Percentiles rank a stretch among this genome's conserved stretches.
These are phyloP conservation scores for Xylaria acuta DNA, from an alignment of 495 filamentous ascomycete genomes.

Conservation along the genomic window DNA sequence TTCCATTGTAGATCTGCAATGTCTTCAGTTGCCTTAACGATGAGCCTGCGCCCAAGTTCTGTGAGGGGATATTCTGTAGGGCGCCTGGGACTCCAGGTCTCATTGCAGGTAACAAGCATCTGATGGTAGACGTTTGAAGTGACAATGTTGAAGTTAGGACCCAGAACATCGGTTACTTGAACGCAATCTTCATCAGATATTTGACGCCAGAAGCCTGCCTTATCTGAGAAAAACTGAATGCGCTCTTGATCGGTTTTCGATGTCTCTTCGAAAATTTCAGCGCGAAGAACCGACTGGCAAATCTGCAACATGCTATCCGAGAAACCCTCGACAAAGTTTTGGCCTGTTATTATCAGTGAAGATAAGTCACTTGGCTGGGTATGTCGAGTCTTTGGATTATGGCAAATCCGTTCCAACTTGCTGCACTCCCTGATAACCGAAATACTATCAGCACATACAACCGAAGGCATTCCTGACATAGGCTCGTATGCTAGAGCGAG, in stretches of 20 bases:
- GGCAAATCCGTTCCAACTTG: conserved; percentile 70
- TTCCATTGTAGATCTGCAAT: conserved; percentile 70
- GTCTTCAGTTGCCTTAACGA: conserved; percentile 80
- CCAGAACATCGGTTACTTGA: conserved; percentile 61
- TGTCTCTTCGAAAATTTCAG: conserved; percentile 73
- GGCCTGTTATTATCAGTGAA: conserved; percentile 63
- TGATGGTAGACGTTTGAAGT: conserved; percentile 61
- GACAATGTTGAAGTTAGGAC: conserved; percentile 60
- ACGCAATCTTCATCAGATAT: conserved; percentile 73
- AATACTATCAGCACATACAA: conserved; percentile 78
- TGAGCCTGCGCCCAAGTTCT: conserved; percentile 71
- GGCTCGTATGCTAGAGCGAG: conserved; percentile 77
- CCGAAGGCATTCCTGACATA: conserved; percentile 75
- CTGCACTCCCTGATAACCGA: conserved; percentile 81
- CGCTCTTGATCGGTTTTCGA: conserved; percentile 69
- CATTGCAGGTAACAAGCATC: conserved; percentile 45
- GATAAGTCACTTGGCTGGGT: conserved; percentile 46
- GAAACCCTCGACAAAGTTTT: conserved; percentile 65
- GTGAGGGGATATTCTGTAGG: conserved; percentile 60
- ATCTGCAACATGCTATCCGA: conserved; percentile 66
- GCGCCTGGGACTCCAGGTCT: conserved; percentile 35
- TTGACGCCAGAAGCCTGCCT: conserved; percentile 71
- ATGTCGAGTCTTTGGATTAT: conserved; percentile 56
- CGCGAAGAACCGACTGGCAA: conserved; percentile 64
- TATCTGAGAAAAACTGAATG: conserved; percentile 73